Conservation (phyloP, 176 grass and related monocot genomes). For the Saccharum officinarum region DNA sequence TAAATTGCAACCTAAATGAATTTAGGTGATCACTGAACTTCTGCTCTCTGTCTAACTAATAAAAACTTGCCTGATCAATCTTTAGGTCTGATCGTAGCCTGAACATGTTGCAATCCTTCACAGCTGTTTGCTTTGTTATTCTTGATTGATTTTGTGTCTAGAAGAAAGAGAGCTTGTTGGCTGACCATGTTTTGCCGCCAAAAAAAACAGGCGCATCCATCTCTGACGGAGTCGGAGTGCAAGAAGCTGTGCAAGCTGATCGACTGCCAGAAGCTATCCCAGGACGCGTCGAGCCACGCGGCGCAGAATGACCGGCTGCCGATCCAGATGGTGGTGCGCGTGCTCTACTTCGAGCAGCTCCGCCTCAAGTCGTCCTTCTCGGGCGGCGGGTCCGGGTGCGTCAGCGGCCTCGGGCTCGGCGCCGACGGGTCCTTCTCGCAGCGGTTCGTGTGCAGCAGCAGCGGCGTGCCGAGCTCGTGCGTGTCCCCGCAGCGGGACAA, state of each 20-base stretch:
- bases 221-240: constrained; percentile 87
- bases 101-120: not conserved
- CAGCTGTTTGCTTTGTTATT: not conserved
- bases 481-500: constrained; percentile 70
- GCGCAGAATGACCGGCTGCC: constrained; percentile 93
- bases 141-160: not conserved
- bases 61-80: not conserved
- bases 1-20: not conserved
- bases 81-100: not conserved
- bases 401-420: not conserved
- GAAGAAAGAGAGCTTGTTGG: not conserved
- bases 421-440: constrained; percentile 21
- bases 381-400: not conserved
- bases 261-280: constrained; percentile 58
- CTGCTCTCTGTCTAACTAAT: not conserved
- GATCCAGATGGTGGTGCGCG: constrained; percentile 69
- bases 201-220: constrained; percentile 69
- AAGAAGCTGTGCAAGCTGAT: constrained; percentile 91
- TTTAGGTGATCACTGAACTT: not conserved
- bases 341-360: constrained; percentile 87
- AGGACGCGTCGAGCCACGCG: constrained; percentile 52
- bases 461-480: constrained; percentile 57
- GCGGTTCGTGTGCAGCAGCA: constrained; percentile 42
- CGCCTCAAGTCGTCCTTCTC: constrained; percentile 50
- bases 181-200: not conserved